Conservation (phyloP, 1,139 yeast species). For the Lodderomyces orthopsilosis region DNA sequence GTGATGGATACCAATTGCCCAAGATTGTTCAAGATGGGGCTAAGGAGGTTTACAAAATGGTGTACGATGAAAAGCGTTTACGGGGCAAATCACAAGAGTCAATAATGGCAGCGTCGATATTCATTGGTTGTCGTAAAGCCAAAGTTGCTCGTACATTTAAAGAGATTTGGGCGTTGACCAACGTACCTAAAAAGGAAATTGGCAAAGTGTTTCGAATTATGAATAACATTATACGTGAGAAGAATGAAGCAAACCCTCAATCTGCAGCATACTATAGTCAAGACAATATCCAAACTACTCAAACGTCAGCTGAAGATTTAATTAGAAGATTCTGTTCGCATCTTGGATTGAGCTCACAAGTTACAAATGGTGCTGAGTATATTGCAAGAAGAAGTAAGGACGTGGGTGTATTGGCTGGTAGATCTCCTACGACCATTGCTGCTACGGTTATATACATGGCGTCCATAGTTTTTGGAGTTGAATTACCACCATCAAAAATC, state of each 20-base stretch:
- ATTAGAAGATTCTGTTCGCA: conserved; percentile 96
- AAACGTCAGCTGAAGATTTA: conserved; percentile 90
- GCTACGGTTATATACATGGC: conserved; percentile 97
- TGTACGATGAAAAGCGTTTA: conserved; percentile 81
- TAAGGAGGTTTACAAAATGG: conserved; percentile 90
- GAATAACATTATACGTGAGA: conserved; percentile 70
- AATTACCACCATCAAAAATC: conserved; percentile 69
- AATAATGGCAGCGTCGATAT: conserved; percentile 95
- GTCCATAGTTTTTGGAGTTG: conserved; percentile 73
- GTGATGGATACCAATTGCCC: conserved; percentile 94
- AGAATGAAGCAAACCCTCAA: conserved; percentile 48
- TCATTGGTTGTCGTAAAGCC: conserved; percentile 93
- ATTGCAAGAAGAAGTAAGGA: conserved; percentile 89
- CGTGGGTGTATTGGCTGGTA: conserved; percentile 91
- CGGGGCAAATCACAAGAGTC: conserved; percentile 92
- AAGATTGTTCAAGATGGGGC: conserved; percentile 97
- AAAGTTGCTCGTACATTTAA: conserved; percentile 92
- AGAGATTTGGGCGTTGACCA: conserved; percentile 93
- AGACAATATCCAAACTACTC: conserved; percentile 76
- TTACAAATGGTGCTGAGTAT: conserved; percentile 90
- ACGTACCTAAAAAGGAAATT: conserved; percentile 91
- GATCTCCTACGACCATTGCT: conserved; percentile 96
- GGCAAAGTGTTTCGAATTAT: conserved; percentile 85
- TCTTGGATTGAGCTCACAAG: conserved; percentile 79
- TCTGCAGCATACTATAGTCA: conserved; percentile 27